A percentile compares a stretch with the other conserved stretches of the same genome.
phyloP scores from a whole-genome alignment of 805 yeast genomes.

The Starmera amethionina region DNA sequence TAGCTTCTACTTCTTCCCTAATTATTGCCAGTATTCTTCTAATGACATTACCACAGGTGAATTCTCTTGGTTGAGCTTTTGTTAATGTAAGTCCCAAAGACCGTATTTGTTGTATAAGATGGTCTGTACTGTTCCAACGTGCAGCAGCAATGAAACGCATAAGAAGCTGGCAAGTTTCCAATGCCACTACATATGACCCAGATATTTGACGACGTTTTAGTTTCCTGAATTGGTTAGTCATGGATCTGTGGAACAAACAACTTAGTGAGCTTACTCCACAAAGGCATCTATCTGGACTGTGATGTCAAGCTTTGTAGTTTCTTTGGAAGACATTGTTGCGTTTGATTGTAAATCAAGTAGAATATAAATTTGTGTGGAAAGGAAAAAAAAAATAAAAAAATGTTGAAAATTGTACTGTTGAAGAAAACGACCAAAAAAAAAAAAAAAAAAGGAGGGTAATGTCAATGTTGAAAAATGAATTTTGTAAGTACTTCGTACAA shows the following conservation, averaged over 20 bases:
- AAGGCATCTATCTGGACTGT: conserved; percentile 32
- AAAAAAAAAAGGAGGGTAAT: not conserved
- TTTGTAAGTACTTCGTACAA: not conserved
- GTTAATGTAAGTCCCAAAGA: conserved; percentile 60
- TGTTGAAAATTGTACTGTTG: not conserved
- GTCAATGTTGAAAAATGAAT: not conserved
- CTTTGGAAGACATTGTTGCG: conserved; percentile 9
- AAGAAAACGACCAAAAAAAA: not conserved
- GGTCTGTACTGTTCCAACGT: conserved; percentile 74
- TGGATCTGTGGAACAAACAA: not conserved
- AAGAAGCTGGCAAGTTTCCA: conserved; percentile 77
- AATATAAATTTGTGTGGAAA: too few species aligned
- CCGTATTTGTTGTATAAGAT: conserved; percentile 63
- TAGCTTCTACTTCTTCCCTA: conserved; percentile 69
- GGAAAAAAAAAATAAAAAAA: too few species aligned
- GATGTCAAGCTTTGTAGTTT: conserved; percentile 19
- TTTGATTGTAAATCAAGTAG: not conserved
- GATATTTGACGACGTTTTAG: conserved; percentile 77
- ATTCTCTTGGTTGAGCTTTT: conserved; percentile 81
- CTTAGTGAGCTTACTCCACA: conserved; percentile 21
- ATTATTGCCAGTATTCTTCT: conserved; percentile 81
- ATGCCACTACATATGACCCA: conserved; percentile 76
- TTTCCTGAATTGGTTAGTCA: conserved; percentile 19
- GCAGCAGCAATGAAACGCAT: conserved; percentile 85
- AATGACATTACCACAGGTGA: conserved; percentile 82